Base-by-base conservation (phyloP, 805 yeast species). In the Hanseniaspora meyeri region DNA sequence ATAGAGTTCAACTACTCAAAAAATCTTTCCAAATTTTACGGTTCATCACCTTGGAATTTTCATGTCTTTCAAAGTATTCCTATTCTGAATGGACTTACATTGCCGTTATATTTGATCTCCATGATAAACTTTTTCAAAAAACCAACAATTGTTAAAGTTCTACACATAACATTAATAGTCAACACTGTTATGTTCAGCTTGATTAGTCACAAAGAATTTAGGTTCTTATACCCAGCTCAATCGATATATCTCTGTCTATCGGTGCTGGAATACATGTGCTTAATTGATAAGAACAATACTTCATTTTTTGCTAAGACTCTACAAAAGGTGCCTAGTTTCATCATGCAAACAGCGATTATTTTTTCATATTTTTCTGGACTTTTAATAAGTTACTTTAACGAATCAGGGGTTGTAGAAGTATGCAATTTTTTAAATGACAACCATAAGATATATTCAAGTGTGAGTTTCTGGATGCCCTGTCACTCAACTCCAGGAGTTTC, bases 401-500 rank as follows among this genome's bases (percentile, higher is more conserved):
- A 93, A 70, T 73, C 85, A 19, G 99, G 98, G 0, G 95, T 81
- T 19, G 78, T 90, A 16, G 81, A 77, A 40, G 83, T 89, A 0
- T 74, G 85, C 12, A 68, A 77, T 14, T 74, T 72, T 49, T 63
- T 90, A 24, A 74, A 81, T 43, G 19, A 43, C 2, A 59, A 68
- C 24, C 66, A 72, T 37, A 63, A 69, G 3, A 62, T 65, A 4
- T 74, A 79, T 10, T 59, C 68, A 9, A 75, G 85, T 1, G 70
- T 90, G 32, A 95, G 96, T 0, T 87, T 93, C 62, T 68, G 93
- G 16, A 88, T 90, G 65, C 98, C 99, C 0, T 93, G 99, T 64
- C 99, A 93, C 68, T 90, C 97, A 0, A 91, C 97, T 0, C 99
- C 98, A 2, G 86, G 93, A 82, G 96, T 88, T 65, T 79, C 93